Evolutionary conservation across 2,329 filamentous ascomycete genomes (phyloP), one percentile per base, ranked within the genome.

Genomic region (Parastagonospora avenae): DNA sequence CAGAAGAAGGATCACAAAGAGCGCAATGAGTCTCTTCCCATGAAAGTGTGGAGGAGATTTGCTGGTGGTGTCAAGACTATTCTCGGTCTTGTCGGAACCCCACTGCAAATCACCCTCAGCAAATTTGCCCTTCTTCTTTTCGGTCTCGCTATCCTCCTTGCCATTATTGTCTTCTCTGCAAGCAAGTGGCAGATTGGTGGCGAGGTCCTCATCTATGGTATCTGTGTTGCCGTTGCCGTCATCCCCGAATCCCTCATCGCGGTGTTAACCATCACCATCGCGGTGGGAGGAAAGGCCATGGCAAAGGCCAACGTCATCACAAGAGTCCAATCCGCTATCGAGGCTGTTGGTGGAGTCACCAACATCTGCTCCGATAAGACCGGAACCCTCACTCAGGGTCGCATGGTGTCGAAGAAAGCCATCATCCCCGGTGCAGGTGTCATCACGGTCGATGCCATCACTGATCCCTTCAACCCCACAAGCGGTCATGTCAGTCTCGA

Each of bases 71-170:
- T 75, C 40, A 80, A 77, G 66, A 73, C 73, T 12, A 77, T 90
- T 64, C 77, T 90, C 8, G 87, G 87, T 44, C 80, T 89, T 52
- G 81, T 89, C 47, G 91, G 91, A 42, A 96, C 92, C 1, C 92
- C 92, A 0, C 79, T 96, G 39, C 91, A 95, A 76, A 87, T 88
- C 59, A 93, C 90, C 67, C 81, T 96, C 44, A 91, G 89, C 76
- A 91, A 92, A 74, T 87, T 96, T 65, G 91, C 92, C 27, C 85
- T 94, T 37, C 70, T 91, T 3, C 83, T 96, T 2, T 95, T 96
- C 66, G 85, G 81, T 40, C 82, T 91, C 43, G 92, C 87, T 2
- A 82, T 90, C 10, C 63, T 90, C 24, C 87, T 86, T 54, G 86
- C 86, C 8, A 82, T 90, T 58, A 84, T 90, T 60, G 86, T 89